Evolutionary conservation across 208 protist species (phyloP).

Genomic region (Trypanosoma scelopori): DNA sequence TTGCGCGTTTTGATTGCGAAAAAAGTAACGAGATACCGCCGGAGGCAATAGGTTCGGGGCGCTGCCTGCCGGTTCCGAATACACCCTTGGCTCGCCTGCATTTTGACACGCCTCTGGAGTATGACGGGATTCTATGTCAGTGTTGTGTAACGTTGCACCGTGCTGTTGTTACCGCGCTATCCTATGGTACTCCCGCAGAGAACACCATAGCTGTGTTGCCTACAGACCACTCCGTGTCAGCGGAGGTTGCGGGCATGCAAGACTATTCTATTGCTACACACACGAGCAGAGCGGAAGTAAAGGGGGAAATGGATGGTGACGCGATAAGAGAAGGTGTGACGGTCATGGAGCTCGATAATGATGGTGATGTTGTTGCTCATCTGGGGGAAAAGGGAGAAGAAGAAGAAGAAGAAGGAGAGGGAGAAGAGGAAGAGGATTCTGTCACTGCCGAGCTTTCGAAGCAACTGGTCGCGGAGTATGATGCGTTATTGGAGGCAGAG

Average conservation of each 20-base stretch:
- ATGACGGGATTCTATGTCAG: conserved; percentile 46
- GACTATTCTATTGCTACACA: background rate
- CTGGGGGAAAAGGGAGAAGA: conserved; percentile 19
- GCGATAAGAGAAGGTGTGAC: background rate
- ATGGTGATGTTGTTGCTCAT: conserved; percentile 2
- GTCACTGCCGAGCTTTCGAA: conserved; percentile 44
- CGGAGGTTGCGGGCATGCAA: conserved; percentile 12
- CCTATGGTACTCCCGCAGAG: conserved; percentile 20
- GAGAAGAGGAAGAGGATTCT: conserved; percentile 23
- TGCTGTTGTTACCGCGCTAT: conserved; percentile 51
- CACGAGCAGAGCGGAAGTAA: background rate
- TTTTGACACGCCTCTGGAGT: conserved; percentile 39
- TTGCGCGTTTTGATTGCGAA: conserved; percentile 27
- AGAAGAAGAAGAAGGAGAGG: conserved; percentile 23
- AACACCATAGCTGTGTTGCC: background rate
- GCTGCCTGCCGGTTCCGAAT: conserved; percentile 44
- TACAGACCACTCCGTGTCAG: background rate
- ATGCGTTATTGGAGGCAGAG: conserved; percentile 37
- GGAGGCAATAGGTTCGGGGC: conserved; percentile 25
- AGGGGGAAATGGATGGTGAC: background rate
- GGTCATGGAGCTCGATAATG: background rate
- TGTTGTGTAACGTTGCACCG: conserved; percentile 70
- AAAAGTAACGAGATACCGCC: conserved; percentile 24
- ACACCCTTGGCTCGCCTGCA: conserved; percentile 40
- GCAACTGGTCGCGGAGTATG: conserved; percentile 71